Base-by-base conservation (phyloP, 2,329 filamentous ascomycete genomes). In the Aspergillus versicolor region DNA sequence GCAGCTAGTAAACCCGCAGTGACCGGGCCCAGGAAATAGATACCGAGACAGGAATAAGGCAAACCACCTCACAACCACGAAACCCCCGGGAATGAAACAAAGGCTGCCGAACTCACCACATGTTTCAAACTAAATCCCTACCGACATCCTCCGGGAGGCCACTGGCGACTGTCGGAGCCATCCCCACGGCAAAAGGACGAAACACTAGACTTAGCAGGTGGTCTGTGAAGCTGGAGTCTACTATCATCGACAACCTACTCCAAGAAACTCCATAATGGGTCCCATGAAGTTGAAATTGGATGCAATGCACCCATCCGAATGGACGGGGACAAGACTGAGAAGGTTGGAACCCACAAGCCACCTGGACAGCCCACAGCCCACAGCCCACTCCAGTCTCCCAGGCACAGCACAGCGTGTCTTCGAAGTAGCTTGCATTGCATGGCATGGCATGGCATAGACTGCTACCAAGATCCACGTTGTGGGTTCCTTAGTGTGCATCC, bases 401-500 rank as follows among this genome's bases (percentile, higher is more conserved):
- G 34, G 12, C 34, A 37, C 34, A 37, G 34, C 34, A n/a, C 15
- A 42, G 22, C 32, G 38, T 53, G 50, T 44, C 17, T 47, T 30
- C 34, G 34, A 56, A 42, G n/a, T 52, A 56, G 53, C 57, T 50
- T 59, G 57, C 57, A 60, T 60, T 60, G 57, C 57, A 59, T 59
- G 52, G 57, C 57, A 57, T 53, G 17, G 38, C 42, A 47, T 48
- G 22, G 48, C 43, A 51, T 42, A 49, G 32, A 32, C 34, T 48
- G 30, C 32, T 37, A 13, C 34, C 15, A 24, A 49, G 57, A 53
- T 56, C 50, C 53, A 53, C 44, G 53, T 38, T 52, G 53, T 56
- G 50, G 44, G 46, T 43, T 24, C 34, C 30, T 40, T 38, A 38
- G 52, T 22, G 49, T 19, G 46, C 37, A 42, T 46, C 51, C 49